phyloP scores from a whole-genome alignment of 1,284 basidiomycete species.

The Dichomitus squalens region DNA sequence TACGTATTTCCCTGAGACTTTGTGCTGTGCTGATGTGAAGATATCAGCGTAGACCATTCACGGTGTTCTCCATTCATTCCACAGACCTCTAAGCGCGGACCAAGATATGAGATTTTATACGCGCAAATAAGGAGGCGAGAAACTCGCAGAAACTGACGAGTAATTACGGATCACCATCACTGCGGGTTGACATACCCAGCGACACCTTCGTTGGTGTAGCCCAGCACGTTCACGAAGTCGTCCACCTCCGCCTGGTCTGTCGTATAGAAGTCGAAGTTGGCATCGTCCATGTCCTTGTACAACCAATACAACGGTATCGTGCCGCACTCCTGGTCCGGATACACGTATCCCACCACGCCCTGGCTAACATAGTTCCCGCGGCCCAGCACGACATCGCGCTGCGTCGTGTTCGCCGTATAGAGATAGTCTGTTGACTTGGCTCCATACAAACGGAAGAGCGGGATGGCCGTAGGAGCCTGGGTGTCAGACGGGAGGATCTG shows the following conservation, averaged over 20 bases:
- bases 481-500: not conserved
- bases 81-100: too few relatives aligned
- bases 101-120: too few relatives aligned
- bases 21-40: too few relatives aligned
- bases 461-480: not conserved
- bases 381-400: not conserved
- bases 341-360: not conserved
- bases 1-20: too few relatives aligned
- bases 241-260: not conserved
- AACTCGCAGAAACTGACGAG: too few relatives aligned
- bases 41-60: too few relatives aligned
- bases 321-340: not conserved
- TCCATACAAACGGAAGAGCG: not conserved
- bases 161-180: too few relatives aligned
- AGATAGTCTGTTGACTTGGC: not conserved
- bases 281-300: not conserved
- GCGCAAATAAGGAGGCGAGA: too few relatives aligned
- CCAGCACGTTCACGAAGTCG: not conserved
- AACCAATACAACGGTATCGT: not conserved
- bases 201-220: not conserved
- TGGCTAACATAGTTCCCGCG: not conserved
- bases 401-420: not conserved
- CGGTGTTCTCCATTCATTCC: too few relatives aligned
- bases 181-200: not conserved
- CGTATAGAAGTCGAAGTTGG: too few relatives aligned